Evolutionary conservation across 1,284 basidiomycete species (phyloP), one percentile per base, ranked within the genome.

Genomic region (Cutaneotrichosporon sp.): DNA sequence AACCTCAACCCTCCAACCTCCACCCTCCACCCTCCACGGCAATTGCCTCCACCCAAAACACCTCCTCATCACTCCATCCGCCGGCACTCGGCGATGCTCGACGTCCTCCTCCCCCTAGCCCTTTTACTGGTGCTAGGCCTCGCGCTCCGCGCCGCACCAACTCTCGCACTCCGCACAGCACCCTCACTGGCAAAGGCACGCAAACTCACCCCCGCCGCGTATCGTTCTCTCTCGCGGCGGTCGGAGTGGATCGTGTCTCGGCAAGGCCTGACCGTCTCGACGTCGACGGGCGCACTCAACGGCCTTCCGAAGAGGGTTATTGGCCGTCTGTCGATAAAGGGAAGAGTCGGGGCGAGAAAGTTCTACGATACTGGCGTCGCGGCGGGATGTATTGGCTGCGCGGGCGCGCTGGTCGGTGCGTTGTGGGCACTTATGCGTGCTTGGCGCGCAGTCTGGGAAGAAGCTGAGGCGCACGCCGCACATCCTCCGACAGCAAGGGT

Each of bases 381-480:
- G 4, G 57, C 50, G 10, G 63, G 63, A 5, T 40, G 59, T 5
- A 13, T 34, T 4, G 58, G 73, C 2, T 31, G 62, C 16, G 58
- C 47, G 0, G 55, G 63, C 13, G 70, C 68, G 2, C 50, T 67
- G 31, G 18, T 60, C 2, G 72, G 72, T 0, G 67, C 66, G 2
- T n/a, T 72, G 14, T 73, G 74, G 72, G 72, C 72, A 1, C 51
- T 65, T 52, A 42, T 56, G 59, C 57, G 61, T 10, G 72, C 72
- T 1, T 75, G 74, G 74, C 42, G 40, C n/a, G 69, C 67, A 0
- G 74, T 75, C 2, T 75, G 74, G 74, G 47, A 56, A 16, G 67
- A 75, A 52, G 70, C 69, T 2, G 67, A 68, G 62, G 64, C 68
- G 0, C 72, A 75, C 62, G 73, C 72, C 31, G n/a, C 51, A 34